A percentile compares a stretch with the other conserved stretches of the same genome.
Conservation (phyloP, 1,284 basidiomycete species). For the Xerocomus cyaneibrunnescens region DNA sequence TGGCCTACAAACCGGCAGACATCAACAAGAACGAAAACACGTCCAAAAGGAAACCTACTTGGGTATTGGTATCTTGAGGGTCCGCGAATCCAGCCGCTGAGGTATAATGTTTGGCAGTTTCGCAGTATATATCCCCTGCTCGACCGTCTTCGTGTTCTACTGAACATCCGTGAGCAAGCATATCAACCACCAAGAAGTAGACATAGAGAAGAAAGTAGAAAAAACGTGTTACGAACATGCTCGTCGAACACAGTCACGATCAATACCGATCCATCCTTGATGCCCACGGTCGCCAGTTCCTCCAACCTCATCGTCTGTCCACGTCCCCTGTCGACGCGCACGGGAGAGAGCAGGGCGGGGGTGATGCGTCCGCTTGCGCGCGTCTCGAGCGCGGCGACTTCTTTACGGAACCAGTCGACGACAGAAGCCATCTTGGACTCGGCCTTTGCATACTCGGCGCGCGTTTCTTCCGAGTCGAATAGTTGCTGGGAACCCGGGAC, state of each 20-base stretch:
- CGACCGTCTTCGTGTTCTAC: constrained; percentile 73
- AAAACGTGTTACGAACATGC: constrained; percentile 46
- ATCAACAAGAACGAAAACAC: background rate
- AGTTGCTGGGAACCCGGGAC: constrained; percentile 57
- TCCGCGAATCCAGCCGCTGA: constrained; percentile 64
- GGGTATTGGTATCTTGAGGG: constrained; percentile 74
- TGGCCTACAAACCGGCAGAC: constrained; percentile 45
- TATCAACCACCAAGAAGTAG: background rate
- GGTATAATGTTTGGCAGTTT: constrained; percentile 70
- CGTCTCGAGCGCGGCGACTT: constrained; percentile 62
- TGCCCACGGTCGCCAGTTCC: constrained; percentile 73
- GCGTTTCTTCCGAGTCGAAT: constrained; percentile 49
- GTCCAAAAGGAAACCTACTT: constrained; percentile 47
- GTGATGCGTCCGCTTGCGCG: constrained; percentile 76
- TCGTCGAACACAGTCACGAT: constrained; percentile 75
- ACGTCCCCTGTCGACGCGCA: constrained; percentile 53
- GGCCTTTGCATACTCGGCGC: constrained; percentile 53
- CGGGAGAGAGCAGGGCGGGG: constrained; percentile 65
- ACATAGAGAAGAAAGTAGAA: background rate
- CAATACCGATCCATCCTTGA: constrained; percentile 69
- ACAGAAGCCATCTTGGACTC: constrained; percentile 62
- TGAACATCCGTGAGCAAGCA: constrained; percentile 15
- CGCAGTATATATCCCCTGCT: constrained; percentile 68
- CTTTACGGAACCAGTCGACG: constrained; percentile 70
- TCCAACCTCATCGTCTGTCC: constrained; percentile 49